Percentiles rank a stretch among this genome's conserved stretches.
These are phyloP conservation scores for Fusarium praegraminearum DNA, from an alignment of 2,329 filamentous ascomycete species.

Conservation along the genomic window DNA sequence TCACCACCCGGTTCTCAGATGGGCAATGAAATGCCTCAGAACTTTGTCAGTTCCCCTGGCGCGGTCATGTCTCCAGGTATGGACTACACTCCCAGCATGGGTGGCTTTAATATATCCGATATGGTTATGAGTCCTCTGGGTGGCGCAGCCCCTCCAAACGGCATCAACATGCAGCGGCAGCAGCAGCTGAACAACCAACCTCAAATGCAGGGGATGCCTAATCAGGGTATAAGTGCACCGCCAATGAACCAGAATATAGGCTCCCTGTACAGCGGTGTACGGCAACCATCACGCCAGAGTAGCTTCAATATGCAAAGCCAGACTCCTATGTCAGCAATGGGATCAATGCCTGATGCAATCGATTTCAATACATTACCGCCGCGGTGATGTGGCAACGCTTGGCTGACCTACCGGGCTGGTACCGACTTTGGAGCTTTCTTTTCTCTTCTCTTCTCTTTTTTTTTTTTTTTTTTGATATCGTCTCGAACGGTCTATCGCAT, in stretches of 20 bases:
- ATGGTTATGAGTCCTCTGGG: conserved; percentile 66
- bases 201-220: conserved; percentile 48
- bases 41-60: conserved; percentile 65
- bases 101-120: conserved; percentile 63
- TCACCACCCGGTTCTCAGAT: conserved; percentile 49
- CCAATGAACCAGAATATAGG: conserved; percentile 48
- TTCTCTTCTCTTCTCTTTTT: background rate
- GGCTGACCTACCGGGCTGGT: background rate
- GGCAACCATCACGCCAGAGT: conserved; percentile 48
- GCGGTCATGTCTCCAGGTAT: conserved; percentile 64
- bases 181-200: conserved; percentile 51
- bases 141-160: conserved; percentile 39
- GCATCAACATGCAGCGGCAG: conserved; percentile 44
- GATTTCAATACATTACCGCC: conserved; percentile 6
- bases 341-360: conserved; percentile 50
- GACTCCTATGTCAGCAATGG: conserved; percentile 48
- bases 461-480: background rate
- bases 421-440: background rate
- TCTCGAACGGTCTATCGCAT: conserved; percentile 13
- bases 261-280: conserved; percentile 45
- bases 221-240: conserved; percentile 38
- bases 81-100: conserved; percentile 61
- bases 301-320: conserved; percentile 52
- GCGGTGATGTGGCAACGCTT: background rate
- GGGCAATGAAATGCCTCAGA: conserved; percentile 57